Base-by-base conservation (phyloP, 306 rosid genomes). In the Boehmeria nivea region DNA sequence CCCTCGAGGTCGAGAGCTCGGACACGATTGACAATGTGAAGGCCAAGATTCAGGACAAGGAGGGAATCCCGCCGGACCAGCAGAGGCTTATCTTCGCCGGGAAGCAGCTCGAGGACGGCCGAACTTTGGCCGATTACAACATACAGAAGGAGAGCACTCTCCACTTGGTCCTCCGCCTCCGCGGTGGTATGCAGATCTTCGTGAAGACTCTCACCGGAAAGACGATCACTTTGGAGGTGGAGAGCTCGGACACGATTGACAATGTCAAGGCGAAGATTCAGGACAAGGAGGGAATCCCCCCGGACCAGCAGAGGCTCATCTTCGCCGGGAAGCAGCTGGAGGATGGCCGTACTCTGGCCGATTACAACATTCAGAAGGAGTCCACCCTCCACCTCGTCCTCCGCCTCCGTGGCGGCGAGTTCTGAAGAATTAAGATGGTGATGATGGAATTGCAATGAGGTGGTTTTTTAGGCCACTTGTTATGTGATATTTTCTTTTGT, bases 341-440 rank as follows among this genome's bases (percentile, higher is more conserved):
- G 64, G 83, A 73, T 0, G 79, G 77, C 0, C 27, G 74, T 0
- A 80, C 81, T 2, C 74, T 80, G 1, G 79, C 79, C 1, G 85
- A 80, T 43, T 80, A 76, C 54, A 75, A 76, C 20, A 75, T 80
- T 6, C 74, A 80, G 72, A 76, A 80, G 63, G 85, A 80, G 46
- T 72, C 77, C 0, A 64, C 79, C 8, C 70, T 77, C 3, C 77
- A 72, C 17, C 26, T 72, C n/a, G 76, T 77, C 63, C 82, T 77
- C 12, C 63, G 70, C 8, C 78, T 77, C 1, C 83, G 76, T 3
- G 83, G 78, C 44, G 83, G 78, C 37, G 28, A 52, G 36, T 16
- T 64, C 63, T 76, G 37, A 48, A 3, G 2, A 20, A 43, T 1
- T 3, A n/a, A 45, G 21, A 7, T 3, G n/a, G n/a, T n/a, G n/a